Evolutionary conservation across 2,329 filamentous ascomycete species (phyloP).

Genomic region (Phoma herbarum): DNA sequence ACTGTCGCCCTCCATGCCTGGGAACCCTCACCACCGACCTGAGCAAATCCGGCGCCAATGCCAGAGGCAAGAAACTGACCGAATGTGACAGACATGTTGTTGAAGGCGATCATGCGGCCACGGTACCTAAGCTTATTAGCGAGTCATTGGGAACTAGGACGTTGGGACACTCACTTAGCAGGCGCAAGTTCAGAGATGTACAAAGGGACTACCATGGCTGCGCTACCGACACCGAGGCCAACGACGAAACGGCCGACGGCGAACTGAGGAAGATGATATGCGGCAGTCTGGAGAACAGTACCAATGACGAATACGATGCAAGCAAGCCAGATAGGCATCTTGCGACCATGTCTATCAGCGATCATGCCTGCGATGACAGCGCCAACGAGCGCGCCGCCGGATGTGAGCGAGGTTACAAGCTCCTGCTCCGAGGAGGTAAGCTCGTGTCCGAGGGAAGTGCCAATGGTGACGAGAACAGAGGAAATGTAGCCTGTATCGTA

Average conservation of each 20-base stretch:
- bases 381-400: conserved; percentile 50
- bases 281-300: conserved; percentile 41
- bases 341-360: conserved; percentile 47
- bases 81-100: conserved; percentile 43
- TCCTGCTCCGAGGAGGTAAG: conserved; percentile 49
- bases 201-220: conserved; percentile 44
- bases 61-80: conserved; percentile 46
- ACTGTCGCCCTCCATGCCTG: conserved; percentile 51
- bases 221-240: conserved; percentile 43
- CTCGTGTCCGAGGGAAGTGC: conserved; percentile 43
- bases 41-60: conserved; percentile 47
- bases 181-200: conserved; percentile 44
- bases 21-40: conserved; percentile 42
- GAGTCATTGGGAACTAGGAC: neutral
- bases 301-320: conserved; percentile 43
- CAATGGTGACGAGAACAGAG: conserved; percentile 51
- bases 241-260: conserved; percentile 44
- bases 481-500: conserved; percentile 53
- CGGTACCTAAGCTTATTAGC: conserved; percentile 25
- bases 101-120: conserved; percentile 44
- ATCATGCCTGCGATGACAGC: conserved; percentile 50
- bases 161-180: conserved; percentile 28
- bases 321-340: conserved; percentile 40
- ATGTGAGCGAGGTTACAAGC: conserved; percentile 51
- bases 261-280: conserved; percentile 39